Percentiles rank a stretch among this genome's conserved stretches.
Evolutionary conservation across 2,329 filamentous ascomycete species (phyloP).

Genomic region (Aspergillus neotritici): DNA sequence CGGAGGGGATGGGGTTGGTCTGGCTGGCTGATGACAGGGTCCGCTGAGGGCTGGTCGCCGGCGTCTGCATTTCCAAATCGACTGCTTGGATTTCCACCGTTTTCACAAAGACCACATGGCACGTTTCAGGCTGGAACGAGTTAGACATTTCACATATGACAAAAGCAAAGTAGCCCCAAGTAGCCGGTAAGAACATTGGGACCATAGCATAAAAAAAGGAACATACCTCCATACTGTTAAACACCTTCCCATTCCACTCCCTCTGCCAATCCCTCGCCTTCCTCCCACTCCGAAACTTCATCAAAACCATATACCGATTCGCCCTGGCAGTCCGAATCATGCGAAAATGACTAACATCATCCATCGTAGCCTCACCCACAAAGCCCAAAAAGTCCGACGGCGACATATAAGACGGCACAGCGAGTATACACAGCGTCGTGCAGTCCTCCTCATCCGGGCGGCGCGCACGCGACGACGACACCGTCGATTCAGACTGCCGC

Average conservation of each 20-base stretch:
- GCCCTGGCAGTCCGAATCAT: slow-evolving; percentile 85
- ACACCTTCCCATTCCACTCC: slow-evolving; percentile 87
- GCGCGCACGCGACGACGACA: slow-evolving; percentile 9
- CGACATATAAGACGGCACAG: slow-evolving; percentile 89
- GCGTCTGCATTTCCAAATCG: slow-evolving; percentile 30
- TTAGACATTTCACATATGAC: slow-evolving; percentile 13
- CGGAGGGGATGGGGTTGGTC: slow-evolving; percentile 31
- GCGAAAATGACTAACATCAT: slow-evolving; percentile 84
- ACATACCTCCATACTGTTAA: slow-evolving; percentile 80
- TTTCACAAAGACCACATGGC: slow-evolving; percentile 90
- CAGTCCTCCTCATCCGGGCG: slow-evolving; percentile 56
- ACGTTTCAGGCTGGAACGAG: slow-evolving; percentile 68
- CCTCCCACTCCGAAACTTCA: slow-evolving; percentile 78
- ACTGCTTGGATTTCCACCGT: slow-evolving; percentile 78
- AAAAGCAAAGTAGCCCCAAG: not conserved
- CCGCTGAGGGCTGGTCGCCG: slow-evolving; percentile 12
- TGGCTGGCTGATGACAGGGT: slow-evolving; percentile 23
- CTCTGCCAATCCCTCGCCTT: slow-evolving; percentile 73
- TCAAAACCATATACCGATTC: slow-evolving; percentile 89
- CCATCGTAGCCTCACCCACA: slow-evolving; percentile 78
- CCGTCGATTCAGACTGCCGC: slow-evolving; percentile 8
- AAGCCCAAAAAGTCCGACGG: slow-evolving; percentile 88
- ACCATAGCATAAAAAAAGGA: not conserved
- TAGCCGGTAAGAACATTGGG: slow-evolving; percentile 3
- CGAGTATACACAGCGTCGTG: slow-evolving; percentile 85